These are phyloP conservation scores for Aspergillus aculeatus DNA, from an alignment of 2,329 filamentous ascomycete species.

Conservation along the genomic window DNA sequence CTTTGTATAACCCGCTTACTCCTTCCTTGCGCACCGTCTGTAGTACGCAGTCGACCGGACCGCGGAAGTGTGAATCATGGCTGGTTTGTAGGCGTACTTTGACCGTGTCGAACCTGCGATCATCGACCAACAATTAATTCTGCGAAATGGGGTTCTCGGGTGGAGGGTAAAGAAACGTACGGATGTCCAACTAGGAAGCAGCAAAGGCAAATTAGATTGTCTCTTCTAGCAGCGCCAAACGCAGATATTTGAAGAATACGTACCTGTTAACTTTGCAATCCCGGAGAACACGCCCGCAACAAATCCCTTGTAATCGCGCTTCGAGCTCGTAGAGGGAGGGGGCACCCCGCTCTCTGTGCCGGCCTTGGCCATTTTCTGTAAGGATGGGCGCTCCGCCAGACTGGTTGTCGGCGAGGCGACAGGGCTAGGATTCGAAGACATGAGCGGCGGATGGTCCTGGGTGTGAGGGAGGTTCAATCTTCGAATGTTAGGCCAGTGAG, in stretches of 20 bases:
- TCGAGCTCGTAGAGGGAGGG: conserved; percentile 20
- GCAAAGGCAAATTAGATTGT: background rate
- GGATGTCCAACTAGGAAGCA: conserved; percentile 56
- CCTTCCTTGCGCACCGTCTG: conserved; percentile 87
- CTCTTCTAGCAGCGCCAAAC: background rate
- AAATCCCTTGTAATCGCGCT: conserved; percentile 83
- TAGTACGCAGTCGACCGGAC: conserved; percentile 79
- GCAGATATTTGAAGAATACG: conserved; percentile 26
- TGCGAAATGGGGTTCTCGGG: background rate
- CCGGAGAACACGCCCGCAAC: conserved; percentile 95
- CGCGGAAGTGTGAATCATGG: conserved; percentile 71
- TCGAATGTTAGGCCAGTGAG: background rate
- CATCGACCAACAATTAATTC: background rate
- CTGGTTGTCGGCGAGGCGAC: conserved; percentile 4
- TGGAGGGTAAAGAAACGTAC: conserved; percentile 35
- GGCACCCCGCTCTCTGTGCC: conserved; percentile 8
- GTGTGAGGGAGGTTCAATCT: background rate
- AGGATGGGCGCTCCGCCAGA: conserved; percentile 6
- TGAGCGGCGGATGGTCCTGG: conserved; percentile 2
- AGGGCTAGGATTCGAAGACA: conserved; percentile 24
- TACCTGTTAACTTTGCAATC: conserved; percentile 83
- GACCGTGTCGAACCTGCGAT: conserved; percentile 81
- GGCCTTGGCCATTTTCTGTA: conserved; percentile 6
- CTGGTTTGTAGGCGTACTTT: conserved; percentile 95
- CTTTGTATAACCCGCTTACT: conserved; percentile 84